Base-by-base conservation (phyloP, 78 protist genomes). In the Parvularia atlantis region DNA sequence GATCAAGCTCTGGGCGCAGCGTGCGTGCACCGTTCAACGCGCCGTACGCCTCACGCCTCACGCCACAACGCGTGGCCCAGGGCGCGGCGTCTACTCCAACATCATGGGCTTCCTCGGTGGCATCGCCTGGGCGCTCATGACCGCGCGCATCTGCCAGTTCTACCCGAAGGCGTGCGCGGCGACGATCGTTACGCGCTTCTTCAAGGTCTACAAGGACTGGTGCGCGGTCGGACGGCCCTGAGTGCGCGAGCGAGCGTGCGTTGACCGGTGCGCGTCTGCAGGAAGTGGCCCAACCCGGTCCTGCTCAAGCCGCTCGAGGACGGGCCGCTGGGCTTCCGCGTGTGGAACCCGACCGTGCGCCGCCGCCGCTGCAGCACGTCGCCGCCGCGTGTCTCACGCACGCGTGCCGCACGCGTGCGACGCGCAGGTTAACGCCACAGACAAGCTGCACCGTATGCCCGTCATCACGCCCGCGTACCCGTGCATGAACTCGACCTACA, bases 401-500 rank as follows among this genome's bases (percentile, higher is more conserved):
- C n/a, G n/a, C n/a, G n/a, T n/a, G n/a, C n/a, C n/a, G n/a, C n/a
- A n/a, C n/a, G n/a, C n/a, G n/a, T n/a, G n/a, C n/a, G n/a, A n/a
- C n/a, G n/a, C n/a, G n/a, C n/a, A n/a, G n/a, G n/a, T n/a, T n/a
- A n/a, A n/a, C n/a, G n/a, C n/a, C n/a, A n/a, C n/a, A n/a, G n/a
- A n/a, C n/a, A n/a, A n/a, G n/a, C n/a, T n/a, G n/a, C n/a, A n/a
- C n/a, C n/a, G n/a, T 66, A 91, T 95, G 96, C 96, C 97, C 31
- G 75, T 96, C 64, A 69, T 95, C 57, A 95, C 98, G 37, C 99
- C 99, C 22, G 84, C 89, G 37, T 91, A 91, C 75, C 99, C 99
- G 35, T 56, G 84, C n/a, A 86, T 92, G 94, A 96, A 96, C 65
- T 82, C 98, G 35, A 81, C 95, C 0, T 77, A 84, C 79, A 91